phyloP scores from a whole-genome alignment of 305 asterid genomes.

The Nicotiana rustica region DNA sequence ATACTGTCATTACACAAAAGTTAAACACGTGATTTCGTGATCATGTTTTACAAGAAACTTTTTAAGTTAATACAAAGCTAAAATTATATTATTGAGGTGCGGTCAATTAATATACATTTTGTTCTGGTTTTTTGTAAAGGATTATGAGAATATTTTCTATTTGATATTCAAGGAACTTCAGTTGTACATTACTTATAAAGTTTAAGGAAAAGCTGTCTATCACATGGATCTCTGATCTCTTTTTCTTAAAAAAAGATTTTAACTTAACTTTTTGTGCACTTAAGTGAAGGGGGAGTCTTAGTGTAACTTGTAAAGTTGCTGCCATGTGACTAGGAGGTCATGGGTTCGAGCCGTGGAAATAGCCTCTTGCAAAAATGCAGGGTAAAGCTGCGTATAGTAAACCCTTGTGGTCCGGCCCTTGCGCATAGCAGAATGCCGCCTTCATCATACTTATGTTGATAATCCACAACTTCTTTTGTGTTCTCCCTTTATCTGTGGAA shows the following conservation, averaged over 20 bases:
- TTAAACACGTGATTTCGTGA: background rate
- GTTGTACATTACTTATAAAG: conserved; percentile 18
- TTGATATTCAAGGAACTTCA: conserved; percentile 17
- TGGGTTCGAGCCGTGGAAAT: no score
- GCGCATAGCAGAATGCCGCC: no score
- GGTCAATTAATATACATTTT: background rate
- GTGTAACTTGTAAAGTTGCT: no score
- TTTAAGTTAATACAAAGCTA: background rate
- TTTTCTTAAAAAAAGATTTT: background rate
- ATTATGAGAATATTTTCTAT: background rate
- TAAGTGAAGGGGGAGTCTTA: no score
- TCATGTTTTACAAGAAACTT: background rate
- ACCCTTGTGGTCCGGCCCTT: no score
- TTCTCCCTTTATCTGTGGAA: background rate
- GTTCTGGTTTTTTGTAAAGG: background rate
- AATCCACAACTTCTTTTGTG: background rate
- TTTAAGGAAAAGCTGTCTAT: conserved; percentile 20
- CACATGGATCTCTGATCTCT: background rate
- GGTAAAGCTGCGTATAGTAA: no score
- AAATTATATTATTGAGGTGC: background rate
- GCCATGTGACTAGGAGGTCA: no score
- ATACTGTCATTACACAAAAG: background rate
- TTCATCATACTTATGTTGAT: background rate
- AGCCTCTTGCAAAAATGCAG: no score
- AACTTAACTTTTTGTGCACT: background rate